Evolutionary conservation across 441 rosid species (phyloP), one percentile per base, ranked within the genome.

Genomic region (Raphanus hybrid): DNA sequence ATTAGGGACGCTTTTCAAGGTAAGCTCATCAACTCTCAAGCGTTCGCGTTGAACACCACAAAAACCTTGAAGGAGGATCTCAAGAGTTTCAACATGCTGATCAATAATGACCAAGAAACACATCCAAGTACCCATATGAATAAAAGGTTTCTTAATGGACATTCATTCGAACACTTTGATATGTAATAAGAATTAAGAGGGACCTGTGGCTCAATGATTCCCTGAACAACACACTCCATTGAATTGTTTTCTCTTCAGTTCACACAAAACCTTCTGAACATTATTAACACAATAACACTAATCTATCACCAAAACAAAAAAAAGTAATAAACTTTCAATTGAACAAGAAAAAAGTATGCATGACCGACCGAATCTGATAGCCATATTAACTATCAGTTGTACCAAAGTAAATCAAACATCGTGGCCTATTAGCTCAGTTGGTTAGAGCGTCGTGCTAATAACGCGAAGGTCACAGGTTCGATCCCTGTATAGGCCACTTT

Each of bases 371-470:
- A n/a, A n/a, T n/a, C n/a, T n/a, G n/a, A n/a, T n/a, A n/a, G n/a
- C n/a, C n/a, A n/a, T n/a, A n/a, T n/a, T 20, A 20, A 20, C 23
- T 20, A 20, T 20, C 1, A 20, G 23, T 0, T 0, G 0, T 20
- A 23, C 26, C 26, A 23, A 23, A 23, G 26, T 23, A 23, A 23
- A 1, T 23, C 26, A 23, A 23, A 23, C 26, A 23, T 0, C 26
- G 0, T 23, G 26, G 26, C 26, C 26, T 23, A 23, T 23, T 23
- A 23, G 91, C 93, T 89, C 94, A 86, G 91, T 3, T 90, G 97
- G 96, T 91, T 89, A 91, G 92, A 94, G 93, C 87, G 89, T 90
- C 92, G 89, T 90, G 94, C 94, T 90, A 94, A 92, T 89, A 94
- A 89, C 92, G 88, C 91, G 85, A 89, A 89, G 91, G 89, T 89